Conservation (phyloP, 2,329 filamentous ascomycete genomes). For the Colletotrichum spinosum region DNA sequence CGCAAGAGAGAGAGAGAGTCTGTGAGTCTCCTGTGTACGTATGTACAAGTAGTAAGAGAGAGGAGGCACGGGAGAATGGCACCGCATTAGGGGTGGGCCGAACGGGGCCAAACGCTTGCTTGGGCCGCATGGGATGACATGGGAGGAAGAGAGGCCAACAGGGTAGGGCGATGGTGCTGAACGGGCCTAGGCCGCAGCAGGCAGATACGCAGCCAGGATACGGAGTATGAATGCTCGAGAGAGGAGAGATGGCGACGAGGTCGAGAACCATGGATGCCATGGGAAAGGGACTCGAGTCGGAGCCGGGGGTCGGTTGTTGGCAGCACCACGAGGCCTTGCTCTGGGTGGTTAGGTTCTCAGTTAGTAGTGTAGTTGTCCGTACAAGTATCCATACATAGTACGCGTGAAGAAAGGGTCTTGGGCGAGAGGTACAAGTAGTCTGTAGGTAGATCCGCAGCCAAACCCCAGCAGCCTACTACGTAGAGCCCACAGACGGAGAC, state of each 20-base stretch:
- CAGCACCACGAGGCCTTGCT: too few relatives aligned
- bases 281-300: too few relatives aligned
- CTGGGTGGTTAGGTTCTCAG: too few relatives aligned
- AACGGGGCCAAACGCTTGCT: constrained; percentile 33
- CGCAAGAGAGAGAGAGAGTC: neutral
- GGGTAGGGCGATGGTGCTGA: neutral
- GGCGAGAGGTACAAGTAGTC: too few relatives aligned
- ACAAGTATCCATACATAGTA: too few relatives aligned
- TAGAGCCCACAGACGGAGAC: constrained; percentile 30
- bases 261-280: neutral
- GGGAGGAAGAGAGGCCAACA: constrained; percentile 1
- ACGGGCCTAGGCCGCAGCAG: constrained; percentile 7
- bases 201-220: neutral
- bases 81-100: constrained; percentile 28
- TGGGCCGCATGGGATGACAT: constrained; percentile 29
- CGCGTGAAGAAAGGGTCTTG: too few relatives aligned
- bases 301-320: too few relatives aligned
- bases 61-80: constrained; percentile 20
- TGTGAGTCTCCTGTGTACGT: neutral
- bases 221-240: neutral
- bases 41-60: neutral
- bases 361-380: neutral
- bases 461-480: too few relatives aligned
- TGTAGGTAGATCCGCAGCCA: too few relatives aligned
- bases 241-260: constrained; percentile 10